Conservation (phyloP, 176 grass and related monocot species). For the Hyparrhenia diplandra region DNA sequence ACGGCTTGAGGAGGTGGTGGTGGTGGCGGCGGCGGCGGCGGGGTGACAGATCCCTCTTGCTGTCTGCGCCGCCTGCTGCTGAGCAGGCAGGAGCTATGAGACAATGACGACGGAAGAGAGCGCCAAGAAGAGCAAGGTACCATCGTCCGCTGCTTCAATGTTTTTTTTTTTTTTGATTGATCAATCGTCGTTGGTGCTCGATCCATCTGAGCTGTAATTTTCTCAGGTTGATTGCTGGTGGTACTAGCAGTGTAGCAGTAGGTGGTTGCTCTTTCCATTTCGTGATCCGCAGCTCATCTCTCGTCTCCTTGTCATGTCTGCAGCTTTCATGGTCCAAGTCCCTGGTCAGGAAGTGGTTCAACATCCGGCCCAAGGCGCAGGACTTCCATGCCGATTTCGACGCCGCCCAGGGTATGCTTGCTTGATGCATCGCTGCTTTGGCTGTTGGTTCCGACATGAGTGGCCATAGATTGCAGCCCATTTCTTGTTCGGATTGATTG, state of each 20-base stretch:
- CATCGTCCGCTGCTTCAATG: neutral
- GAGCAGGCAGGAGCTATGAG: slow-evolving; percentile 51
- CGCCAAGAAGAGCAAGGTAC: slow-evolving; percentile 78
- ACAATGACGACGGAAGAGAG: slow-evolving; percentile 79
- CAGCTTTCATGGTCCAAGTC: slow-evolving; percentile 90
- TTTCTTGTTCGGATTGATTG: neutral
- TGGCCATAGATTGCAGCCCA: neutral
- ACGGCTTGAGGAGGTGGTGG: neutral
- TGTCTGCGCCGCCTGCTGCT: slow-evolving; percentile 14
- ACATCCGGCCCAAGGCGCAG: slow-evolving; percentile 64
- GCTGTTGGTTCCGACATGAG: slow-evolving; percentile 11
- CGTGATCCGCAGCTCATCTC: neutral
- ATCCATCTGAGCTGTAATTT: slow-evolving; percentile 14
- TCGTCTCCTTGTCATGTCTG: slow-evolving; percentile 10
- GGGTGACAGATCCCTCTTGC: slow-evolving; percentile 21
- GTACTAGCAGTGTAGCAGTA: slow-evolving; percentile 13
- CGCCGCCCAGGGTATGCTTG: slow-evolving; percentile 51
- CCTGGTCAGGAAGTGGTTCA: slow-evolving; percentile 86
- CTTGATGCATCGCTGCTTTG: slow-evolving; percentile 24
- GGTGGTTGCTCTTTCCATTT: slow-evolving; percentile 16
- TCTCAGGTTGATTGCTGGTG: neutral
- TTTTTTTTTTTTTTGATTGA: too few species aligned
- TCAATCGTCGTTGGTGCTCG: too few species aligned
- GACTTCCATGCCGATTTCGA: slow-evolving; percentile 74
- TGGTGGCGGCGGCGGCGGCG: too few species aligned